phyloP scores from a whole-genome alignment of 176 grass and related monocot species.

The Zea luxurians region DNA sequence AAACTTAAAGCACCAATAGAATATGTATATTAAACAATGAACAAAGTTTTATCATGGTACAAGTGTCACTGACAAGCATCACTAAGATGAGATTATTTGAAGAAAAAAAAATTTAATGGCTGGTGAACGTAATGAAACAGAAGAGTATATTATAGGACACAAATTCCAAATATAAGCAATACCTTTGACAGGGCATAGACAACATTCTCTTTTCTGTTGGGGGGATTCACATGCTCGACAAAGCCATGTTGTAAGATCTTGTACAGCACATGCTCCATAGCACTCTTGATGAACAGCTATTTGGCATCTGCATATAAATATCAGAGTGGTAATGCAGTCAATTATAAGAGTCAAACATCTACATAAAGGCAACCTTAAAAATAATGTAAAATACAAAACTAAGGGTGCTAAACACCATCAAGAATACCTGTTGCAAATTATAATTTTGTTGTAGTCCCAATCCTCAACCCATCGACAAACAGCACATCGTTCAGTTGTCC shows the following conservation, averaged over 20 bases:
- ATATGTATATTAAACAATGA: conserved; percentile 18
- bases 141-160: neutral
- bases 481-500: conserved; percentile 94
- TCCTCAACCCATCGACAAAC: conserved; percentile 98
- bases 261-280: conserved; percentile 67
- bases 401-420: neutral
- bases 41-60: neutral
- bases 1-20: conserved; percentile 14
- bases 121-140: neutral
- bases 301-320: conserved; percentile 73
- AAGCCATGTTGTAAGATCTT: conserved; percentile 87
- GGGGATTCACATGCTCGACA: conserved; percentile 83
- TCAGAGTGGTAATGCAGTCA: conserved; percentile 15
- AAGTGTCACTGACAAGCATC: neutral
- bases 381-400: conserved; percentile 4
- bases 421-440: conserved; percentile 93
- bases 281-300: conserved; percentile 96
- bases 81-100: conserved; percentile 1
- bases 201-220: conserved; percentile 67
- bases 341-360: neutral
- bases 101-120: neutral
- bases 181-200: conserved; percentile 95
- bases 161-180: conserved; percentile 20
- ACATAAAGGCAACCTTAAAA: neutral
- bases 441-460: conserved; percentile 99